A percentile compares a stretch with the other conserved stretches of the same genome.
Conservation (phyloP, 164 flowering plant genomes). For the Piper betle region DNA sequence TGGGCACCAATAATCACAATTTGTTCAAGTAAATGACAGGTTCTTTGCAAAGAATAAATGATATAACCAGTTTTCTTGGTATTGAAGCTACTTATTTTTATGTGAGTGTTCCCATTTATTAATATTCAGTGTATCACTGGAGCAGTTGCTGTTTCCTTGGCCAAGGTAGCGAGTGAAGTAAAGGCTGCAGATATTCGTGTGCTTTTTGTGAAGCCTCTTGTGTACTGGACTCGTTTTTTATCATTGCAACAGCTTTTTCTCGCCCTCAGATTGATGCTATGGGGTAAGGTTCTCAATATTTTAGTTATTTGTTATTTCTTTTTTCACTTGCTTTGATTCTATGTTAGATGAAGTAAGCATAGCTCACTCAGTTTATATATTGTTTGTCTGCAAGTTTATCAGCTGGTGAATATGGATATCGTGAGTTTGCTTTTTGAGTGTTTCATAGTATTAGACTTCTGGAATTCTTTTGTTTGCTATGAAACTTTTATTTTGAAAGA, state of each 20-base stretch:
- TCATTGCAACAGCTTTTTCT: conserved; percentile 94
- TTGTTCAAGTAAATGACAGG: too few species aligned
- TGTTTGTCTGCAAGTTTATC: too few species aligned
- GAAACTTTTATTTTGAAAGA: too few species aligned
- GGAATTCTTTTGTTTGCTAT: too few species aligned
- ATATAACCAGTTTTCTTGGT: too few species aligned
- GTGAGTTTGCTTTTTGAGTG: too few species aligned
- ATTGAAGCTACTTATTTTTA: too few species aligned
- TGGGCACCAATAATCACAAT: too few species aligned
- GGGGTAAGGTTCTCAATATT: conserved; percentile 28
- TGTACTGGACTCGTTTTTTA: conserved; percentile 95
- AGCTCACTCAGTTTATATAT: neutral
- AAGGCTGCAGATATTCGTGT: conserved; percentile 86
- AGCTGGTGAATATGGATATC: too few species aligned
- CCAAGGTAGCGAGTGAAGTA: conserved; percentile 86
- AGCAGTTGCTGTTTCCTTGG: conserved; percentile 83
- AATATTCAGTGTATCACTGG: neutral
- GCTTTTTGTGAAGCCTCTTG: conserved; percentile 95
- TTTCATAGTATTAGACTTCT: too few species aligned
- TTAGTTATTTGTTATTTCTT: neutral
- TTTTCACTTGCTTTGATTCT: neutral
- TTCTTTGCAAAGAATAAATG: too few species aligned
- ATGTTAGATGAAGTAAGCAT: neutral
- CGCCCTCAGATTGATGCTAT: conserved; percentile 92
- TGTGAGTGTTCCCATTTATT: neutral